A percentile compares a stretch with the other conserved stretches of the same genome.
Conservation (phyloP, 2,329 filamentous ascomycete species). For the Chaetomium sp. region DNA sequence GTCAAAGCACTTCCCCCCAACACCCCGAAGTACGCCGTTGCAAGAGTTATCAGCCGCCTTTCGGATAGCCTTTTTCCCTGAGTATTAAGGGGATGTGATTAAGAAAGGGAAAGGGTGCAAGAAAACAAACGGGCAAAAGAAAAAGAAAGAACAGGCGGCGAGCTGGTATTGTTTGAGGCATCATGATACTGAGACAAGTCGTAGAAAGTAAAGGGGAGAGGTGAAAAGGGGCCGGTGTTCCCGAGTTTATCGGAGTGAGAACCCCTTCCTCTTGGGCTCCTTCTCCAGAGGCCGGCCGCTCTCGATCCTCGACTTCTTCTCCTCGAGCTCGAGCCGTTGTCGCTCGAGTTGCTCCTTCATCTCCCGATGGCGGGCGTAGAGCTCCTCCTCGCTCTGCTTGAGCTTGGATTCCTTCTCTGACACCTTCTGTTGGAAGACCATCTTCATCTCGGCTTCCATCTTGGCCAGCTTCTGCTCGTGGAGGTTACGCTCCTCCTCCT, state of each 20-base stretch:
- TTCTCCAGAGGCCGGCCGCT: slow-evolving; percentile 94
- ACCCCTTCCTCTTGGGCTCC: slow-evolving; percentile 98
- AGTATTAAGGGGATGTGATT: slow-evolving; percentile 41
- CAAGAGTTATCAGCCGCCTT: slow-evolving; percentile 21
- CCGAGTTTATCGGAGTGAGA: slow-evolving; percentile 79
- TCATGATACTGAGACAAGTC: slow-evolving; percentile 53
- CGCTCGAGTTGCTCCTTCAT: slow-evolving; percentile 99
- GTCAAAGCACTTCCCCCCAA: slow-evolving; percentile 16
- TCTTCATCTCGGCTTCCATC: slow-evolving; percentile 99
- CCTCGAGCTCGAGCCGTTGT: slow-evolving; percentile 89
- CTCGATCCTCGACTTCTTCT: slow-evolving; percentile 96
- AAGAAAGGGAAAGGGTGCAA: slow-evolving; percentile 36
- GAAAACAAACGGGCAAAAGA: slow-evolving; percentile 43
- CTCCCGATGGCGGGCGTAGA: slow-evolving; percentile 95
- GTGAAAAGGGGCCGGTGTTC: slow-evolving; percentile 13
- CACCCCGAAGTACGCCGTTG: slow-evolving; percentile 16
- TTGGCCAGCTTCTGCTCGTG: slow-evolving; percentile 99
- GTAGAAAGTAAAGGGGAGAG: slow-evolving; percentile 21
- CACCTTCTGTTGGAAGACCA: slow-evolving; percentile 99
- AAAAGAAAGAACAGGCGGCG: slow-evolving; percentile 47
- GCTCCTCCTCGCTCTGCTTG: slow-evolving; percentile 98
- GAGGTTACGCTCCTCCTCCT: slow-evolving; percentile 94
- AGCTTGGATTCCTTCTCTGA: slow-evolving; percentile 99
- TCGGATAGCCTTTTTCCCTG: slow-evolving; percentile 27
- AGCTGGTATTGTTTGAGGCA: slow-evolving; percentile 53